Percentiles rank a stretch among this genome's conserved stretches.
Conservation (phyloP, 1,284 basidiomycete species). For the Agroathelia rolfsii region DNA sequence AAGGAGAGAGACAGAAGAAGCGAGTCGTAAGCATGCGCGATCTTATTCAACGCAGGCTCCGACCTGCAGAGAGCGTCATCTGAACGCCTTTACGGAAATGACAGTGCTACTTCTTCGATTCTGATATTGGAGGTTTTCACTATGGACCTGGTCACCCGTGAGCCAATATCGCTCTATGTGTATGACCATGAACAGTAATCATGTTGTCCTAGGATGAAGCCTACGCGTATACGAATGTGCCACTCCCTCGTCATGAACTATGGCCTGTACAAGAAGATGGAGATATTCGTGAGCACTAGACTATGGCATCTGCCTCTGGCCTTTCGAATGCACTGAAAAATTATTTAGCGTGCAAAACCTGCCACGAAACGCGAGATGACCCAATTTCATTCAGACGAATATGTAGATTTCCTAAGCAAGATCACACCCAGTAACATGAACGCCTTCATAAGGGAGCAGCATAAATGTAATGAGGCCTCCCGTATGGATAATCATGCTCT, state of each 20-base stretch:
- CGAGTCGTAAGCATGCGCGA: slow-evolving; percentile 60
- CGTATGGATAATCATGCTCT: slow-evolving; percentile 43
- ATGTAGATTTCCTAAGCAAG: slow-evolving; percentile 81
- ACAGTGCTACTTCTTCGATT: slow-evolving; percentile 97
- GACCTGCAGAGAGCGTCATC: slow-evolving; percentile 5
- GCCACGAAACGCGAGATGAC: slow-evolving; percentile 82
- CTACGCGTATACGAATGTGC: slow-evolving; percentile 86
- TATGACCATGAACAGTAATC: too few species aligned
- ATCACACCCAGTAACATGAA: slow-evolving; percentile 85
- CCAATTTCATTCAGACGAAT: slow-evolving; percentile 96
- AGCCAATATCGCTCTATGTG: too few species aligned
- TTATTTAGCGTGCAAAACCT: slow-evolving; percentile 65
- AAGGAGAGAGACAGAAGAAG: slow-evolving; percentile 71
- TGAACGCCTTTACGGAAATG: slow-evolving; percentile 6
- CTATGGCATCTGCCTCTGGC: slow-evolving; percentile 1
- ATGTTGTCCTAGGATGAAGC: too few species aligned
- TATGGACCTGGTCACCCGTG: slow-evolving; percentile 92
- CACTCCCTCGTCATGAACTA: slow-evolving; percentile 90
- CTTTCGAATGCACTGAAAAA: background rate
- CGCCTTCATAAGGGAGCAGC: too few species aligned
- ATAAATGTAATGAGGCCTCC: slow-evolving; percentile 76
- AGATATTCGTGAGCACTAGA: slow-evolving; percentile 60
- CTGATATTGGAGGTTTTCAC: slow-evolving; percentile 96
- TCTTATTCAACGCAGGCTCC: slow-evolving; percentile 6
- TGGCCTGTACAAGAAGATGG: slow-evolving; percentile 85